Evolutionary conservation across 2,329 filamentous ascomycete genomes (phyloP).

Genomic region (Westerdykella ornata): DNA sequence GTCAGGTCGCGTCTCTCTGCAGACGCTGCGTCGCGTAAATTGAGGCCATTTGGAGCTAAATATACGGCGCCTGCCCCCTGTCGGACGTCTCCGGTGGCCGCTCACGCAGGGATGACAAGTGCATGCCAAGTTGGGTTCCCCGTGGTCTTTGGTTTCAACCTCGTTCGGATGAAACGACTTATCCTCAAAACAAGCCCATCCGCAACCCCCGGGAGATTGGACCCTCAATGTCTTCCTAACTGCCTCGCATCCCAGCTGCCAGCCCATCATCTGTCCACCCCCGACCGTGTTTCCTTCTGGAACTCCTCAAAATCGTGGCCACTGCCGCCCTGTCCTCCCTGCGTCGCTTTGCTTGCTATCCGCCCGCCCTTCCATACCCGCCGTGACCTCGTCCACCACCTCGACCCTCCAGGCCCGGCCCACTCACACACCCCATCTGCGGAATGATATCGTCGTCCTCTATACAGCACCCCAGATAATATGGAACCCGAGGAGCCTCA

Average conservation of each 20-base stretch:
- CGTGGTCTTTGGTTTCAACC: slow-evolving; percentile 24
- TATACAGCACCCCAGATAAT: slow-evolving; percentile 25
- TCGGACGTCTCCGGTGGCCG: too few relatives aligned
- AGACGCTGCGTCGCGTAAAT: too few relatives aligned
- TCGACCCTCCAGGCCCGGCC: slow-evolving; percentile 18
- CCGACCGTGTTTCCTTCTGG: slow-evolving; percentile 32
- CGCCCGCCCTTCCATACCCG: too few relatives aligned
- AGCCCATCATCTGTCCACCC: slow-evolving; percentile 26
- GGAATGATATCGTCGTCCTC: slow-evolving; percentile 32
- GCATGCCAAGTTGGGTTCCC: slow-evolving; percentile 31
- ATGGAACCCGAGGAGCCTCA: slow-evolving; percentile 37
- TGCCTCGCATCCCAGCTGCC: slow-evolving; percentile 30
- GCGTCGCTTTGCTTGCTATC: too few relatives aligned
- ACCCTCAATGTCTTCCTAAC: slow-evolving; percentile 38
- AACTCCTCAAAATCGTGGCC: slow-evolving; percentile 25
- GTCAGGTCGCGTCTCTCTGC: too few relatives aligned
- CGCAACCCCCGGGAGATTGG: slow-evolving; percentile 37
- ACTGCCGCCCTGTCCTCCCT: slow-evolving; percentile 2
- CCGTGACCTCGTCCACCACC: slow-evolving; percentile 17
- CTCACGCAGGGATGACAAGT: slow-evolving; percentile 27
- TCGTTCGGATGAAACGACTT: slow-evolving; percentile 30
- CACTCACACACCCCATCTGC: slow-evolving; percentile 23
- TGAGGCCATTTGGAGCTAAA: slow-evolving; percentile 17
- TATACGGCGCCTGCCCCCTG: slow-evolving; percentile 17
- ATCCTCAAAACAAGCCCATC: slow-evolving; percentile 37